phyloP scores from a whole-genome alignment of 164 flowering plant species.

The Chimonanthus praecox region DNA sequence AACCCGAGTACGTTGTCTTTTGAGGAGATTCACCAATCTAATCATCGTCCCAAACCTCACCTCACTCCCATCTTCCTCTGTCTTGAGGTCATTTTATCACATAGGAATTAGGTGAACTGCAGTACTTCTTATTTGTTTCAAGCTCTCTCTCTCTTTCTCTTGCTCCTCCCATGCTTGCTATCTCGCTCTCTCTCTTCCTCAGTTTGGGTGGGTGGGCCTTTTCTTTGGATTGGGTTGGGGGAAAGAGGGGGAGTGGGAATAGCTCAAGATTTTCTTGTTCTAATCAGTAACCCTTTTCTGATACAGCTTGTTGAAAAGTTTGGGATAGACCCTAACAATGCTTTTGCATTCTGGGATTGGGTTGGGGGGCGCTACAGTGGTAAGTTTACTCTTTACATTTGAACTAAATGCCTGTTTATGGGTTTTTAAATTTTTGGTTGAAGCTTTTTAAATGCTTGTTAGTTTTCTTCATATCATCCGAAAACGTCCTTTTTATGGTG shows the following conservation, averaged over 20 bases:
- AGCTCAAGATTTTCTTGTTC: neutral
- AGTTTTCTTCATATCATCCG: slow-evolving; percentile 1
- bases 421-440: neutral
- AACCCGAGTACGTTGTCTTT: too few species aligned
- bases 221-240: neutral
- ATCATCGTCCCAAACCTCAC: too few species aligned
- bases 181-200: neutral
- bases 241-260: neutral
- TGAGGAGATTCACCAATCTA: too few species aligned
- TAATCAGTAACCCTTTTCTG: slow-evolving; percentile 1
- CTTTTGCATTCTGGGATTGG: slow-evolving; percentile 99
- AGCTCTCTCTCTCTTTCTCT: neutral
- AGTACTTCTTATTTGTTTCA: too few species aligned
- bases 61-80: too few species aligned
- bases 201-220: neutral
- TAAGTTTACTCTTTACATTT: slow-evolving; percentile 19
- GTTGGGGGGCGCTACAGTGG: slow-evolving; percentile 98
- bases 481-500: neutral
- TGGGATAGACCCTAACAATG: slow-evolving; percentile 93
- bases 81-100: too few species aligned
- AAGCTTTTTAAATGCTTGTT: neutral
- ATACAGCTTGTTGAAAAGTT: slow-evolving; percentile 85
- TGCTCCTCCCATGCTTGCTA: neutral
- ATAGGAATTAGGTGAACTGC: too few species aligned
- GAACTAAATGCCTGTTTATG: neutral